These are phyloP conservation scores for Coprinopsis strossmayeri DNA, from an alignment of 768 basidiomycete species.

Conservation along the genomic window DNA sequence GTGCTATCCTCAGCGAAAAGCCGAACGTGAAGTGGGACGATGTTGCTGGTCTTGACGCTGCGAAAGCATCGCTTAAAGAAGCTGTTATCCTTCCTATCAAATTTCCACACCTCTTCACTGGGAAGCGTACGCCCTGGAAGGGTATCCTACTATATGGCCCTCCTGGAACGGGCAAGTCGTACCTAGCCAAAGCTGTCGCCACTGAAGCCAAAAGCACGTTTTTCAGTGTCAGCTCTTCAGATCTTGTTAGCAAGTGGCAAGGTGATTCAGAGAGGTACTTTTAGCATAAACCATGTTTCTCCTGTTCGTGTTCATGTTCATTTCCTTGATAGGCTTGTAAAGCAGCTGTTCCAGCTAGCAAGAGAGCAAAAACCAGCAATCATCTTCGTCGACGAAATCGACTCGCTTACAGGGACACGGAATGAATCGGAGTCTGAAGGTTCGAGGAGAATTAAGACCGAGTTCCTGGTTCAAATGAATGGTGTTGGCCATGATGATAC, in stretches of 20 bases:
- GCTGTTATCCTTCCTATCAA: slow-evolving; percentile 99
- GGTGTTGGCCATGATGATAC: slow-evolving; percentile 98
- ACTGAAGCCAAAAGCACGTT: slow-evolving; percentile 99
- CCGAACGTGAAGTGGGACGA: slow-evolving; percentile 99
- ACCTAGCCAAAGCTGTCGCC: slow-evolving; percentile 95
- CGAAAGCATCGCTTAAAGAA: slow-evolving; percentile 94
- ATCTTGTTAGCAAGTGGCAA: slow-evolving; percentile 99
- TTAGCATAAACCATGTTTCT: too few relatives aligned
- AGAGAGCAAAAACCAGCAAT: slow-evolving; percentile 95
- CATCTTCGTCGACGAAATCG: slow-evolving; percentile 98
- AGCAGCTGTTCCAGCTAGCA: slow-evolving; percentile 94
- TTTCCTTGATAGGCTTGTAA: slow-evolving; percentile 83
- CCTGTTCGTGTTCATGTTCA: too few relatives aligned
- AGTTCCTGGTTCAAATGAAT: slow-evolving; percentile 97
- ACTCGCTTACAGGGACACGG: slow-evolving; percentile 90
- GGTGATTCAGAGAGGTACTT: slow-evolving; percentile 97
- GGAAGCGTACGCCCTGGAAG: slow-evolving; percentile 95
- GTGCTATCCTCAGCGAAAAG: slow-evolving; percentile 87
- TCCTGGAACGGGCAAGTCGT: slow-evolving; percentile 96
- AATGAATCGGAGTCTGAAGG: slow-evolving; percentile 98
- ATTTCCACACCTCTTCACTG: slow-evolving; percentile 97
- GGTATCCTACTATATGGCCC: slow-evolving; percentile 97
- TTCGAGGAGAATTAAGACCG: slow-evolving; percentile 94
- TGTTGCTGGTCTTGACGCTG: slow-evolving; percentile 91
- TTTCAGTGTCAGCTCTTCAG: slow-evolving; percentile 92